Percentiles rank a stretch among this genome's conserved stretches.
Conservation (phyloP, 768 basidiomycete species). For the Auricularia sp. region DNA sequence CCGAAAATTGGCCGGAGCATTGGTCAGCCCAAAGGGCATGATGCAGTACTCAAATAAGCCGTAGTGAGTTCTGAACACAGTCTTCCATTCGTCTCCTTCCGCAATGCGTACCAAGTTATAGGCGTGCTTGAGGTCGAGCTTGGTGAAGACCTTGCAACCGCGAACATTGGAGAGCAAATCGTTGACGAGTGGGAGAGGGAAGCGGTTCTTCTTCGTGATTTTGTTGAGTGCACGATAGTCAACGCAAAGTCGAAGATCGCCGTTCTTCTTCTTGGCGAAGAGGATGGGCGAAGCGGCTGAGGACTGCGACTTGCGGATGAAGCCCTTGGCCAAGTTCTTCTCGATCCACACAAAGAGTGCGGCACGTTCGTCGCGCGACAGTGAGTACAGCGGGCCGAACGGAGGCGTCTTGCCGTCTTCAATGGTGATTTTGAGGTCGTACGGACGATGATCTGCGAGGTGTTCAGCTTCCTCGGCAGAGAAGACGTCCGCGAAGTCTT, state of each 20-base stretch:
- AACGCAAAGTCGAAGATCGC: slow-evolving; percentile 12
- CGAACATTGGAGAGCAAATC: slow-evolving; percentile 23
- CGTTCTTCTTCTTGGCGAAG: slow-evolving; percentile 18
- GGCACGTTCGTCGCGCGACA: slow-evolving; percentile 12
- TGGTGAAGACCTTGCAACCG: slow-evolving; percentile 20
- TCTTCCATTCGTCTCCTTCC: slow-evolving; percentile 34
- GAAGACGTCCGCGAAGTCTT: background rate
- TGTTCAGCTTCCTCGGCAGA: background rate
- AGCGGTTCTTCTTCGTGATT: slow-evolving; percentile 24
- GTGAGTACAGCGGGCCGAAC: slow-evolving; percentile 12
- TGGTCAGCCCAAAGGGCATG: slow-evolving; percentile 28
- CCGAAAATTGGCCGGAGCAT: slow-evolving; percentile 34
- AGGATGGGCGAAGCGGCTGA: slow-evolving; percentile 14
- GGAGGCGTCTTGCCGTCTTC: slow-evolving; percentile 9
- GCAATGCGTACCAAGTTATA: slow-evolving; percentile 34
- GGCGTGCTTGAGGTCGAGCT: slow-evolving; percentile 30
- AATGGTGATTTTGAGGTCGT: slow-evolving; percentile 13
- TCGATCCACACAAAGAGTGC: slow-evolving; percentile 11
- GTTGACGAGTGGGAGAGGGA: slow-evolving; percentile 26
- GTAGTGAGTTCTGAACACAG: slow-evolving; percentile 28
- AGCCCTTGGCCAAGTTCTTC: slow-evolving; percentile 15
- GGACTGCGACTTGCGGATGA: slow-evolving; percentile 9
- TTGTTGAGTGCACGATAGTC: slow-evolving; percentile 19
- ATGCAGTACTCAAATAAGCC: slow-evolving; percentile 32
- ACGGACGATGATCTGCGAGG: background rate